Conservation (phyloP, 768 basidiomycete species). For the Lentinula guzmanii region DNA sequence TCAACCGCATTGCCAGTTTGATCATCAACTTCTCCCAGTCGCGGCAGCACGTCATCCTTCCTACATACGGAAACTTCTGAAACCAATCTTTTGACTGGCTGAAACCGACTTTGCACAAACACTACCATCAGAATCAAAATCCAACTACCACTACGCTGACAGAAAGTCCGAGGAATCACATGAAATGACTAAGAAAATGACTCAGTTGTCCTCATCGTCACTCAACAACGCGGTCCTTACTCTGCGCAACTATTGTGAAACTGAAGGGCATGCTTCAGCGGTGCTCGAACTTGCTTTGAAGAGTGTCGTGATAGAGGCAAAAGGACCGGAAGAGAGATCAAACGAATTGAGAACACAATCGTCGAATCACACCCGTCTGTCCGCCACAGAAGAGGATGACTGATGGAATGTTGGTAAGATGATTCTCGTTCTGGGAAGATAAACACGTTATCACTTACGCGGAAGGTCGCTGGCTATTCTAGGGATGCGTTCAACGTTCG, state of each 20-base stretch:
- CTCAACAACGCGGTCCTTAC: not conserved
- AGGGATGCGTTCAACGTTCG: too few species aligned
- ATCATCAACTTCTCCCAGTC: too few species aligned
- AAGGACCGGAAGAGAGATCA: not conserved
- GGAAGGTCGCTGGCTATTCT: not conserved
- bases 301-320: not conserved
- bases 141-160: not conserved
- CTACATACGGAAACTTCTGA: constrained; percentile 25
- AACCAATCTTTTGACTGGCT: constrained; percentile 18
- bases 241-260: not conserved
- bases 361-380: not conserved
- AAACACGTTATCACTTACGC: not conserved
- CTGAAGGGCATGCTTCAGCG: not conserved
- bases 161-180: too few species aligned
- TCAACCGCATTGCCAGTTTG: too few species aligned
- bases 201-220: too few species aligned
- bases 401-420: not conserved
- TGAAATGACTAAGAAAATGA: not conserved
- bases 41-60: constrained; percentile 39
- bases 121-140: not conserved
- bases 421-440: not conserved
- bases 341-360: too few species aligned
- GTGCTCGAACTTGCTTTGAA: not conserved
- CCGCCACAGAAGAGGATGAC: not conserved
- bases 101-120: not conserved